Evolutionary conservation across 306 rosid species (phyloP).

Genomic region (Ziziphus jujuba): DNA sequence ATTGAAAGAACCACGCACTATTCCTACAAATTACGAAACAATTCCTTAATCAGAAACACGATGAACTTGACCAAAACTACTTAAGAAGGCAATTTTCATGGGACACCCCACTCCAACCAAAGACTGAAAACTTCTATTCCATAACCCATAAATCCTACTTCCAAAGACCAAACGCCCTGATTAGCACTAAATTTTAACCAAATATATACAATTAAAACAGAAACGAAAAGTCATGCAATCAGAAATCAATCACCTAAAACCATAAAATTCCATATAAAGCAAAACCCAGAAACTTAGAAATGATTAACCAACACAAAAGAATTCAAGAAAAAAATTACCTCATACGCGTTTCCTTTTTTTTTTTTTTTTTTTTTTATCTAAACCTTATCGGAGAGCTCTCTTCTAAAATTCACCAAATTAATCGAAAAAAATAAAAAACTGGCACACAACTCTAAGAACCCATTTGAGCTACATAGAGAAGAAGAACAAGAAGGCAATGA

Average conservation of each 20-base stretch:
- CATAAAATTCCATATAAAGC: not conserved
- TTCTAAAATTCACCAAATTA: slow-evolving; percentile 13
- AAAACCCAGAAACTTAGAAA: not conserved
- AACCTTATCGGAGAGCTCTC: slow-evolving; percentile 12
- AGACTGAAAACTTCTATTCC: not conserved
- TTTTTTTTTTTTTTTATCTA: too few relatives aligned
- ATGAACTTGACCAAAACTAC: not conserved
- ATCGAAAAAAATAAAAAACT: not conserved
- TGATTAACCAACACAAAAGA: not conserved
- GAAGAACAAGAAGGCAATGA: slow-evolving; percentile 10
- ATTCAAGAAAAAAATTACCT: slow-evolving; percentile 7
- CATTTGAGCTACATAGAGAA: slow-evolving; percentile 9
- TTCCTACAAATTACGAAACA: too few relatives aligned
- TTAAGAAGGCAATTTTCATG: not conserved
- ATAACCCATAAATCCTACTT: not conserved
- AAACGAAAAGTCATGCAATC: not conserved
- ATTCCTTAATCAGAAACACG: not conserved
- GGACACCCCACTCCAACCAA: not conserved
- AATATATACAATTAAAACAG: not conserved
- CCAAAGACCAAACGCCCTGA: not conserved
- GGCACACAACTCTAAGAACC: slow-evolving; percentile 4
- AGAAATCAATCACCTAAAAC: not conserved
- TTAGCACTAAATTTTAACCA: not conserved
- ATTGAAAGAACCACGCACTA: too few relatives aligned
- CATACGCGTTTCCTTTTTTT: slow-evolving; percentile 16